These are phyloP conservation scores for Cystofilobasidium capitatum DNA, from an alignment of 768 basidiomycete genomes.

Conservation along the genomic window DNA sequence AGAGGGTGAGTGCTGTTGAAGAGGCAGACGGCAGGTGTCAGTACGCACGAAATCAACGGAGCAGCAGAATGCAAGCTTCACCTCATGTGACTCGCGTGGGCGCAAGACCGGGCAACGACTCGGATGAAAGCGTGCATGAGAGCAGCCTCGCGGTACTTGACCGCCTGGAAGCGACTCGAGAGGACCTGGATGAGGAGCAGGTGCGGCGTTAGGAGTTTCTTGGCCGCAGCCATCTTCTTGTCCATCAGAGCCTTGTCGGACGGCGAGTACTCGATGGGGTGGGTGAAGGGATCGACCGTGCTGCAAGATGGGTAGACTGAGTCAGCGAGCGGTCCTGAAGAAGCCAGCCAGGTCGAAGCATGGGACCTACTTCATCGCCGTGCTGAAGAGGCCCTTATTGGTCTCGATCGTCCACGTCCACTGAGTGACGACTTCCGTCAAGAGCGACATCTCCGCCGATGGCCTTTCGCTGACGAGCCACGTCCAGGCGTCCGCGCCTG, in stretches of 20 bases:
- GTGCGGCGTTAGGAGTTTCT: slow-evolving; percentile 71
- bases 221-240: slow-evolving; percentile 57
- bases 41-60: background rate
- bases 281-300: slow-evolving; percentile 76
- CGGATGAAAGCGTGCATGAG: slow-evolving; percentile 78
- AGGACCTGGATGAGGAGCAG: slow-evolving; percentile 74
- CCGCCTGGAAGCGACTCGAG: slow-evolving; percentile 84
- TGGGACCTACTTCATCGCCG: slow-evolving; percentile 59
- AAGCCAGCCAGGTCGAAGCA: background rate
- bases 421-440: slow-evolving; percentile 73
- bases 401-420: slow-evolving; percentile 76
- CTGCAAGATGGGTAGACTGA: slow-evolving; percentile 42
- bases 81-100: slow-evolving; percentile 66
- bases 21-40: too few species aligned
- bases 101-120: slow-evolving; percentile 69
- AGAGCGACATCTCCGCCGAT: slow-evolving; percentile 66
- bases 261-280: slow-evolving; percentile 76
- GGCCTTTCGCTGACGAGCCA: slow-evolving; percentile 87
- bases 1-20: slow-evolving; percentile 71
- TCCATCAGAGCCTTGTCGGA: slow-evolving; percentile 79
- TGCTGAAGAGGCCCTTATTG: slow-evolving; percentile 74
- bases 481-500: slow-evolving; percentile 89
- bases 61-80: slow-evolving; percentile 33
- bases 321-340: background rate
- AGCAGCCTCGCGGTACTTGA: slow-evolving; percentile 72